Evolutionary conservation across 2,329 filamentous ascomycete species (phyloP), one percentile per base, ranked within the genome.

Genomic region (Pleoardoris graminearum): DNA sequence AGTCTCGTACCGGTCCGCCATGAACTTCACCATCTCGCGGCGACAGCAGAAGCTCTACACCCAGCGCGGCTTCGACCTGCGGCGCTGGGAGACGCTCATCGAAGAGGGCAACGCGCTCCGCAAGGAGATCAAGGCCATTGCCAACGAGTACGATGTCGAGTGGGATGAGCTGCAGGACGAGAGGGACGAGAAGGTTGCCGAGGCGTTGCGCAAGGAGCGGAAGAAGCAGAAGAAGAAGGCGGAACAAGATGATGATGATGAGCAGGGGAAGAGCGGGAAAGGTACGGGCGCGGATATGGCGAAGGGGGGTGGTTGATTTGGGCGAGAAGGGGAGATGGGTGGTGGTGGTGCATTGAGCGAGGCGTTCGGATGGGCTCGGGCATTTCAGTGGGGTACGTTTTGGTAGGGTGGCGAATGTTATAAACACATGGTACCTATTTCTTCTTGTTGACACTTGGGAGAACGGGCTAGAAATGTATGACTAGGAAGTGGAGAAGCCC

Each of bases 101-200:
- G 85, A 91, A 42, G 91, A 96, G 57, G 90, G 86, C 0, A 96
- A 96, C 68, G 76, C 81, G 2, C 73, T 96, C 58, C 77, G 91
- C 5, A 82, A 81, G 58, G 92, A 97, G 74, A 89, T 97, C 71
- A 89, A 88, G 74, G 80, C 81, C 14, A 83, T 95, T 7, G 91
- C 92, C 0, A 83, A 86, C 29, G 91, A 96, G 74, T 96, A 96
- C 70, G 91, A 95, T 62, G 90, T 92, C 7, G 90, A 93, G 46
- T 96, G 91, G 90, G 84, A 96, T 63, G 90, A 94, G 76, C 81
- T 80, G 55, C 78, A 77, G 57, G 89, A 95, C 60, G 84, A 93
- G 46, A 85, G 84, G 11, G 83, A 83, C n/a, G 84, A 88, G 58
- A 76, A 72, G 50, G 81, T 85, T 17, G 77, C 76, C 2, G 74